Evolutionary conservation across 768 basidiomycete species (phyloP).

Genomic region (Cantharellus anzutake): DNA sequence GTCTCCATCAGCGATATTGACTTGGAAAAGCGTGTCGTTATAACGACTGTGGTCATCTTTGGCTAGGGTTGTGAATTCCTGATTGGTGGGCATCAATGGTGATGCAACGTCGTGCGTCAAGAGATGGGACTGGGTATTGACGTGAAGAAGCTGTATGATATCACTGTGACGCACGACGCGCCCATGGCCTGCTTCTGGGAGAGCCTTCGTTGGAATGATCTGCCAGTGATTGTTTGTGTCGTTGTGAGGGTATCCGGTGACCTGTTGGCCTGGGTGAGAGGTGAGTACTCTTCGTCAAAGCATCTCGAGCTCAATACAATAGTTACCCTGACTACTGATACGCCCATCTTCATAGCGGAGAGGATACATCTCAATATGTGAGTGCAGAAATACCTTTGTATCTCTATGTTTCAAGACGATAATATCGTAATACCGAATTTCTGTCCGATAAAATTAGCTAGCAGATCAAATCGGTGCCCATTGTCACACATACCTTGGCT

Average conservation of each 20-base stretch:
- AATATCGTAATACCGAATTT: slow-evolving; percentile 84
- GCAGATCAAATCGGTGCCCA: slow-evolving; percentile 1
- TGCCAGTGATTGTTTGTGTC: slow-evolving; percentile 95
- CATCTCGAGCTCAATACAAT: background rate
- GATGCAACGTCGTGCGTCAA: slow-evolving; percentile 96
- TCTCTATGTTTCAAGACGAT: slow-evolving; percentile 81
- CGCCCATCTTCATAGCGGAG: slow-evolving; percentile 90
- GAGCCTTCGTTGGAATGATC: slow-evolving; percentile 82
- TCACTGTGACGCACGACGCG: slow-evolving; percentile 84
- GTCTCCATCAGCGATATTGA: slow-evolving; percentile 51
- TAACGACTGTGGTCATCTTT: slow-evolving; percentile 57
- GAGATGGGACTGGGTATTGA: slow-evolving; percentile 63
- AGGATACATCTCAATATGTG: slow-evolving; percentile 80
- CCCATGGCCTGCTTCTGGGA: slow-evolving; percentile 86
- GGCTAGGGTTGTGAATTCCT: slow-evolving; percentile 90
- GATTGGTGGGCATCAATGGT: slow-evolving; percentile 91
- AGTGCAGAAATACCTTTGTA: slow-evolving; percentile 85
- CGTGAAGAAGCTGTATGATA: slow-evolving; percentile 72
- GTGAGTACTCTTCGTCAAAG: background rate
- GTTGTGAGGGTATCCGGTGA: slow-evolving; percentile 86
- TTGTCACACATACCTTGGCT: slow-evolving; percentile 49
- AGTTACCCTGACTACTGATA: slow-evolving; percentile 71
- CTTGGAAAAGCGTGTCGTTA: slow-evolving; percentile 78
- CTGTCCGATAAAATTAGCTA: slow-evolving; percentile 23
- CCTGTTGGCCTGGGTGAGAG: slow-evolving; percentile 56